Base-by-base conservation (phyloP, 108 stramenopile genomes). In the Schizochytrium sp. region DNA sequence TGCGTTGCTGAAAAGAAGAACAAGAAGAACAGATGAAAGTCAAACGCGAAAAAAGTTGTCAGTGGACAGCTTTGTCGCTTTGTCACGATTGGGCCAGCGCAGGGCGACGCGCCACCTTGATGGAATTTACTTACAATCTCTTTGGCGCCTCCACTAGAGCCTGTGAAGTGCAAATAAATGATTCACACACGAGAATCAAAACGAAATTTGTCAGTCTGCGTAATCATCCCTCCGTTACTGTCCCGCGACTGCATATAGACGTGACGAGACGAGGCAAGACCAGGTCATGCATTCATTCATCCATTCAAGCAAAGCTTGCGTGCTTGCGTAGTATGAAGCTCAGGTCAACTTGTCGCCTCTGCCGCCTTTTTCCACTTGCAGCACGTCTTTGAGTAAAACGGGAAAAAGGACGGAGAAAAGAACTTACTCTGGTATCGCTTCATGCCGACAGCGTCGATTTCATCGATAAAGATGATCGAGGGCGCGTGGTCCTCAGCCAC, bases 391-490 rank as follows among this genome's bases (percentile, higher is more conserved):
- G 58, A 19, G 3, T n/a, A n/a, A 59, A 19, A n/a, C 19, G 58
- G 2, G 3, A 59, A 2, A 2, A 59, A 59, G 58, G 58, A n/a
- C 63, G 55, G 16, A 16, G 14, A 57, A 16, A 8, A 57, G 16
- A 95, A 96, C 91, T 92, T 93, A 57, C 95, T 96, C 72, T 98
- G 98, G 94, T 98, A 99, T 14, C 99, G 96, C 94, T 99, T 99
- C 72, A 93, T 94, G 44, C 99, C 99, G 21, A 99, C 97, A 12
- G 99, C 99, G 93, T 99, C 99, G 91, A 99, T 97, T 89, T 99
- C 99, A 91, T 99, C 99, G 92, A 99, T 99, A 93, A 99, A 99
- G 60, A 99, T 97, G 91, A 99, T 96, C 44, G 98, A 97, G 18
- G 98, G 98, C 60, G 95, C 93, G 59, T 96, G 89, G 89, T 98